Evolutionary conservation across 2,329 filamentous ascomycete genomes (phyloP), one percentile per base, ranked within the genome.

Genomic region (Aspergillus oerlinghausenensis): DNA sequence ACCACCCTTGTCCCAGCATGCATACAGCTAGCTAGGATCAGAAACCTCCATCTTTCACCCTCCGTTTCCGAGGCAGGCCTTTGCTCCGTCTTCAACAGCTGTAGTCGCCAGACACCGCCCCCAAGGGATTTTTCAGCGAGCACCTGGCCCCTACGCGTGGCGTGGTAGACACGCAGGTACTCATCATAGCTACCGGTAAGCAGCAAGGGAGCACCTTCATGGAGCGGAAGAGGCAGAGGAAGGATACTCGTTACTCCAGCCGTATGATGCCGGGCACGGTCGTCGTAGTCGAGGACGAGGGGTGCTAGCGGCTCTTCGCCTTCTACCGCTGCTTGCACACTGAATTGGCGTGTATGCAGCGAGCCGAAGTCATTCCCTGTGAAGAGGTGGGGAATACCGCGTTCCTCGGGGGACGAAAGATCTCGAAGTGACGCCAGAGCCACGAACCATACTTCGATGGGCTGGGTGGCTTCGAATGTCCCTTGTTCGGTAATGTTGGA

Each of bases 111-210:
- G 2, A 97, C 93, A 1, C 92, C 92, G 25, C 89, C 92, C 2
- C 80, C 84, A 0, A 97, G 80, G 52, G 88, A 80, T 52, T 80
- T 65, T 58, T 91, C 85, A 0, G 84, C 81, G 4, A 92, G 80
- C 2, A 87, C 74, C 32, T 78, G 78, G 4, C 77, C 74, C 17
- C 76, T 56, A 5, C 65, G 64, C 4, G 62, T 70, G 25, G 65
- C 65, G 58, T 72, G 68, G 51, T 80, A 78, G 1, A 96, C 78
- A 11, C 93, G 84, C 19, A 97, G 78, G 59, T 82, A 79, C 65
- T 97, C 92, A 66, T 97, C 94, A 68, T 97, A 99, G 68, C 90
- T 95, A 3, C 94, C 94, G 0, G 92, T 97, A 2, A 96, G 67
- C 2, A 96, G 73, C 4, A 94, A 67, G 3, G 80, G 78, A 1